phyloP scores from a whole-genome alignment of 2,329 filamentous ascomycete species.

The Arthrinium phaeospermum region DNA sequence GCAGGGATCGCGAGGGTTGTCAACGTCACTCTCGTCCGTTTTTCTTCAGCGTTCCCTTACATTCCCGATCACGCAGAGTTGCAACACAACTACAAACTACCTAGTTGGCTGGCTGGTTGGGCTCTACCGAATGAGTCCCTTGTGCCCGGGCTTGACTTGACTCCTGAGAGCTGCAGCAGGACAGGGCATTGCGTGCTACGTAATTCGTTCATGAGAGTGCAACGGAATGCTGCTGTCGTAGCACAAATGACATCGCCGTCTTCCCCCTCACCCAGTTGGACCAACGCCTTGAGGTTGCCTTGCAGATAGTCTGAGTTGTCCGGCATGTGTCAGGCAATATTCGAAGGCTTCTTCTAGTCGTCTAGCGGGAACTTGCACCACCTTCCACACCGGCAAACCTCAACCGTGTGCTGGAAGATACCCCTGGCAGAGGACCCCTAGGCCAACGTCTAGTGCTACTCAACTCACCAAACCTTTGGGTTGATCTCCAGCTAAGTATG shows the following conservation, averaged over 20 bases:
- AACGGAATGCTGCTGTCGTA: constrained; percentile 9
- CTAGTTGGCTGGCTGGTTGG: neutral
- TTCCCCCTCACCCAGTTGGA: constrained; percentile 2
- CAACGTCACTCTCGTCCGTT: constrained; percentile 14
- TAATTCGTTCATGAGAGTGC: neutral
- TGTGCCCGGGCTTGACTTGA: neutral
- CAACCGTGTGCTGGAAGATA: neutral
- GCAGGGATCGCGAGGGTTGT: neutral
- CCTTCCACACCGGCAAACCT: constrained; percentile 1
- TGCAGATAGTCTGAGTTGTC: constrained; percentile 16
- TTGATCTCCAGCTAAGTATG: neutral
- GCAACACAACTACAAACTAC: neutral
- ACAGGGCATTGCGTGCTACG: neutral
- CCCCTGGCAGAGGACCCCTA: neutral
- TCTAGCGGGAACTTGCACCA: constrained; percentile 3
- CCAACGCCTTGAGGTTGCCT: constrained; percentile 14
- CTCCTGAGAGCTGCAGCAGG: constrained; percentile 11
- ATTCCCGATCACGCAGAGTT: neutral
- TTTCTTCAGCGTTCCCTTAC: constrained; percentile 6
- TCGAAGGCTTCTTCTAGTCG: constrained; percentile 10
- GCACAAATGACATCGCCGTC: constrained; percentile 8
- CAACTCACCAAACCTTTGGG: neutral
- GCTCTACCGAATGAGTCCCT: neutral
- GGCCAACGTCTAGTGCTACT: neutral
- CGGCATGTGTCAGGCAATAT: constrained; percentile 11